Evolutionary conservation across 2,329 filamentous ascomycete genomes (phyloP), one percentile per base, ranked within the genome.

Genomic region (Nemania serpens): DNA sequence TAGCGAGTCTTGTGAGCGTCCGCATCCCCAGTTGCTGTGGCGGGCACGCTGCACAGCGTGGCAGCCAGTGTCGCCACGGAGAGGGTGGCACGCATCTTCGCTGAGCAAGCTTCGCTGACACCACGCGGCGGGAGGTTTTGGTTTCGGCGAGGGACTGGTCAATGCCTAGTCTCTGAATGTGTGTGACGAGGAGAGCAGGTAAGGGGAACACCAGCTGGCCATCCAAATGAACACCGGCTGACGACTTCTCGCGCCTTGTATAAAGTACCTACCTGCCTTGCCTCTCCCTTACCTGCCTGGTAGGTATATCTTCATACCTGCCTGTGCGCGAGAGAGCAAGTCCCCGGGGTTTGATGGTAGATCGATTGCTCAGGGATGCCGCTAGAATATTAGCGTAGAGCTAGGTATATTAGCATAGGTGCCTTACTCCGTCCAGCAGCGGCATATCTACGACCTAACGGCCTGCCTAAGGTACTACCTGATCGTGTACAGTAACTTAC

Each of bases 61-160:
- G 66, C 54, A 15, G 54, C 62, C 4, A 59, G 55, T 9, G 62
- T 58, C n/a, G 62, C 59, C 17, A 66, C 36, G 58, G 53, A 52
- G 18, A 64, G 25, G 15, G 48, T 36, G 37, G 48, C 50, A 49
- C 59, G 68, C 68, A 70, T 70, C 48, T 55, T 66, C 36, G 12
- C 50, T 48, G 41, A 37, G 47, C n/a, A 37, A 33, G 12, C 25
- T 29, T 29, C 25, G 25, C 25, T 29, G 25, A 29, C 25, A 29
- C 25, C 25, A 29, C 25, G 25, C 25, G 25, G 25, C 7, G 25
- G 25, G 25, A 29, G 25, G 25, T 3, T 29, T 29, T 29, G 25
- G 7, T 29, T 29, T 7, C 3, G 25, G 25, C 25, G 25, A 29
- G 7, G n/a, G n/a, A n/a, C n/a, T n/a, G n/a, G n/a, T n/a, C n/a